Conservation (phyloP, 768 basidiomycete genomes). For the Kwoniella sp. region DNA sequence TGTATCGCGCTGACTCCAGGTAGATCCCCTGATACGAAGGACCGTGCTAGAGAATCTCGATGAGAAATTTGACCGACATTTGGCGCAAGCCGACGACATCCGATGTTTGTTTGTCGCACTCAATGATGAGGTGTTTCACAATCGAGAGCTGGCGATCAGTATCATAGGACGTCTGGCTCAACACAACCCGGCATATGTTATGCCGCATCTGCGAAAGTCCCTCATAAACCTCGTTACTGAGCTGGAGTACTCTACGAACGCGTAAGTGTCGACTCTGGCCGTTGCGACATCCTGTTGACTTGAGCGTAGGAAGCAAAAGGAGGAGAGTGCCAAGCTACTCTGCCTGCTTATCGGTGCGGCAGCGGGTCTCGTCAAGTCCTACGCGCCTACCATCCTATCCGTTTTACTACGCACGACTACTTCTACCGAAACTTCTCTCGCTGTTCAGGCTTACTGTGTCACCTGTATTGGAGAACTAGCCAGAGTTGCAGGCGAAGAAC, state of each 20-base stretch:
- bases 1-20: slow-evolving; percentile 16
- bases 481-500: slow-evolving; percentile 88
- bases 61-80: slow-evolving; percentile 90
- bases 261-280: slow-evolving; percentile 56
- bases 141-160: slow-evolving; percentile 80
- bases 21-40: slow-evolving; percentile 75
- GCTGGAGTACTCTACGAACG: slow-evolving; percentile 87
- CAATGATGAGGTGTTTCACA: slow-evolving; percentile 93
- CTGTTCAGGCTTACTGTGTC: slow-evolving; percentile 85
- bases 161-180: slow-evolving; percentile 89
- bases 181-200: slow-evolving; percentile 97
- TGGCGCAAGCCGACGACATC: slow-evolving; percentile 98
- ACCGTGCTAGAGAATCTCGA: slow-evolving; percentile 82
- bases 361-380: slow-evolving; percentile 88
- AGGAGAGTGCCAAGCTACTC: slow-evolving; percentile 86
- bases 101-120: slow-evolving; percentile 92
- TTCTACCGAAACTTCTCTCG: slow-evolving; percentile 75
- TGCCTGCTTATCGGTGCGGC: slow-evolving; percentile 86
- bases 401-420: slow-evolving; percentile 73
- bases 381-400: slow-evolving; percentile 88
- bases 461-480: slow-evolving; percentile 92
- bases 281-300: slow-evolving; percentile 8
- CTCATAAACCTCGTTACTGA: slow-evolving; percentile 94
- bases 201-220: slow-evolving; percentile 92
- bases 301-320: slow-evolving; percentile 53